phyloP scores from a whole-genome alignment of 352 stramenopile genomes.

The Phytophthora quininea region DNA sequence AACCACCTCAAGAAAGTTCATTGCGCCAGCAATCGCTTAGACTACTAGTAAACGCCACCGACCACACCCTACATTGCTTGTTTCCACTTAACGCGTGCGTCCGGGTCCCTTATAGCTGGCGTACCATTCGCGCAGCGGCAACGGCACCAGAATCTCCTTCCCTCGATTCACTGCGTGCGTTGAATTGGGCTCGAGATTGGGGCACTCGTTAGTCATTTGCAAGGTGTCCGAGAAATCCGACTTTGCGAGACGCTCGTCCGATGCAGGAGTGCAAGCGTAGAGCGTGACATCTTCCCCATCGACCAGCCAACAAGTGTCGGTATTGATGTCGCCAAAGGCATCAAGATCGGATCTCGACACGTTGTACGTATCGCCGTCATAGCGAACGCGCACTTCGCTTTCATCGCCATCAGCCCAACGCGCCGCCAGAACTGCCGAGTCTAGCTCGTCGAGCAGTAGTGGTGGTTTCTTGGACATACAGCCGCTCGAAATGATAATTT shows the following conservation, averaged over 20 bases:
- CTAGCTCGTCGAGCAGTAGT: constrained; percentile 11
- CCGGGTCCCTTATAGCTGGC: constrained; percentile 22
- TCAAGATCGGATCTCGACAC: constrained; percentile 13
- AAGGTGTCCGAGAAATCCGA: constrained; percentile 23
- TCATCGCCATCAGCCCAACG: constrained; percentile 20
- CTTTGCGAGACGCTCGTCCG: constrained; percentile 6
- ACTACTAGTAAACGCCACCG: no score
- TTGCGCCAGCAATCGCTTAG: no score
- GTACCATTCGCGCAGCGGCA: constrained; percentile 42
- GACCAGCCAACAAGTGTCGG: constrained; percentile 27
- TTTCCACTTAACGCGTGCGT: no score
- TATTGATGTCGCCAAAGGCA: background rate
- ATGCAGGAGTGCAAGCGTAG: constrained; percentile 12
- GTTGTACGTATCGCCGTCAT: constrained; percentile 21
- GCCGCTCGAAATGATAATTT: constrained; percentile 20
- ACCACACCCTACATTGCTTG: no score
- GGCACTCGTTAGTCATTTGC: constrained; percentile 14
- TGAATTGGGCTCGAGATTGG: constrained; percentile 13
- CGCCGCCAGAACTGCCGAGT: constrained; percentile 19
- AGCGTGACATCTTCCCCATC: constrained; percentile 16
- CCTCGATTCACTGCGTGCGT: background rate
- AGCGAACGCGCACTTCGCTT: constrained; percentile 16
- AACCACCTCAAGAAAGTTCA: no score
- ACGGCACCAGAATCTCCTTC: constrained; percentile 16
- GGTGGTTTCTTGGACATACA: constrained; percentile 21